Base-by-base conservation (phyloP, 768 basidiomycete species). In the Termitomyces sp. region DNA sequence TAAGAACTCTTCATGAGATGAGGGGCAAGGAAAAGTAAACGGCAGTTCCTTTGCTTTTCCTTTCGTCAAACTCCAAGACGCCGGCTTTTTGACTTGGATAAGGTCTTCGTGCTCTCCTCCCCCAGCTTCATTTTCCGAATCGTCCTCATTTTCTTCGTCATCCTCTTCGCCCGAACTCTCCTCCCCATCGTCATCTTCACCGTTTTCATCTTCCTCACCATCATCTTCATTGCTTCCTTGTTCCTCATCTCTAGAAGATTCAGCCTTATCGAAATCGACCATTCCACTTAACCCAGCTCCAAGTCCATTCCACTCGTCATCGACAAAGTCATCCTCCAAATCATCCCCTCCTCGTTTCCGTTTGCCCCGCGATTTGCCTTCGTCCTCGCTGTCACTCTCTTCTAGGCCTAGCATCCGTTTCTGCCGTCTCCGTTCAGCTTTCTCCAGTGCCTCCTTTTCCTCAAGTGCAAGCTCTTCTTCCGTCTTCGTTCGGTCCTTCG, bases 401-500 rank as follows among this genome's bases (percentile, higher is more conserved):
- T 85, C 84, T 59, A 91, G 74, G 5, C 97, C 97, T 49, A 89
- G 71, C 95, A 98, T 97, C 24, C 97, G 84, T 64, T 85, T 77
- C 48, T 87, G 70, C 30, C 97, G 80, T 62, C 78, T 81, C 64
- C 82, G 78, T 74, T 99, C 97, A 1, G 92, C 91, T 70, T 86
- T 88, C 73, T 95, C 91, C 54, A 99, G 72, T 5, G 83, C 79
- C 63, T 91, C 90, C 65, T 93, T 95, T 67, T 90, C 91, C 60
- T 96, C 94, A 59, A 89, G 58, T 5, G 95, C 95, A 30, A 94
- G 66, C 67, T 99, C 97, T 65, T 98, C 94, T 65, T 97, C 96
- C 0, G 95, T 98, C 76, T 97, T 98, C 30, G 93, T 95, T 55
- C 97, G 76, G 69, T 99, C 91, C 68, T 93, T 97, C 0, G 97